Conservation (phyloP, 352 stramenopile genomes). For the Phytophthora citrophthora region DNA sequence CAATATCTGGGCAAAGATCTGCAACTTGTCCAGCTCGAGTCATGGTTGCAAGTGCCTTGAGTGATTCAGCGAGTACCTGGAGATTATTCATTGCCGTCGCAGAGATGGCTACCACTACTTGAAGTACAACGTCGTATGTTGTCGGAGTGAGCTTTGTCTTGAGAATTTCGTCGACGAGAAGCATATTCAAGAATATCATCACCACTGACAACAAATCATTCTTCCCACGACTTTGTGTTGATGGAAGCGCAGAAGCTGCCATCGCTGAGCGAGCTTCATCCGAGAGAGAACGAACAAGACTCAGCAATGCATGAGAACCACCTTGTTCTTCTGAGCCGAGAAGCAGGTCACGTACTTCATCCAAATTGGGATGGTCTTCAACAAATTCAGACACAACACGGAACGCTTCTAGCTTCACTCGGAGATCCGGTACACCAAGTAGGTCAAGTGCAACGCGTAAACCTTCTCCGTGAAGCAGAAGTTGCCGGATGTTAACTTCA, state of each 20-base stretch:
- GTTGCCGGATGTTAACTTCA: conserved; percentile 18
- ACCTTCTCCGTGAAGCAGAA: conserved; percentile 47
- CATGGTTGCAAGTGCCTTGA: conserved; percentile 63
- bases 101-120: conserved; percentile 42
- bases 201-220: conserved; percentile 43
- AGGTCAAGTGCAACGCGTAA: conserved; percentile 52
- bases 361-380: conserved; percentile 41
- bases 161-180: conserved; percentile 56
- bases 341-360: conserved; percentile 34
- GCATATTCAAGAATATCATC: conserved; percentile 53
- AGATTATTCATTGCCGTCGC: conserved; percentile 22
- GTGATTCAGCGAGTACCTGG: conserved; percentile 47
- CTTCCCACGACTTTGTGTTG: conserved; percentile 9
- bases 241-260: conserved; percentile 20
- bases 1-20: conserved; percentile 40
- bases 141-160: conserved; percentile 59
- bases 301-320: conserved; percentile 45
- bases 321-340: conserved; percentile 34
- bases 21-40: conserved; percentile 37
- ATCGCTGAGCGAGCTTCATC: conserved; percentile 40
- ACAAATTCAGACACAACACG: conserved; percentile 51
- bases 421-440: conserved; percentile 40
- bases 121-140: conserved; percentile 70
- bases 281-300: conserved; percentile 56
- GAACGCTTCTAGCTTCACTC: conserved; percentile 60